A percentile compares a stretch with the other conserved stretches of the same genome.
These are phyloP conservation scores for Phytophthora aleatoria DNA, from an alignment of 352 stramenopile species.

Conservation along the genomic window DNA sequence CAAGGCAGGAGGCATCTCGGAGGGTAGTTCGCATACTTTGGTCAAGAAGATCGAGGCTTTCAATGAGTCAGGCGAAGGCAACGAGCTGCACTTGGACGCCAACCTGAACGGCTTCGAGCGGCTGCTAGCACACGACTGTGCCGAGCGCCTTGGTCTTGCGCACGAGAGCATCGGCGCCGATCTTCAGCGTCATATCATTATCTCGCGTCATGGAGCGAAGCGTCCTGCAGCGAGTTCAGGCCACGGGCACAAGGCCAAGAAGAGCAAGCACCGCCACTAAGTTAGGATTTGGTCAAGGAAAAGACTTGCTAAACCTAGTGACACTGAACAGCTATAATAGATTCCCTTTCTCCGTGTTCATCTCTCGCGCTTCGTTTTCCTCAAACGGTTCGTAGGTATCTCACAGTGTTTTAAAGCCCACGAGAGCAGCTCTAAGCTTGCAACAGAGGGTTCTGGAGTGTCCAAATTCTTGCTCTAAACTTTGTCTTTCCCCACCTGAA, in stretches of 20 bases:
- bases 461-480: slow-evolving; percentile 38
- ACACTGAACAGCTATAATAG: slow-evolving; percentile 41
- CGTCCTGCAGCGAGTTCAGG: slow-evolving; percentile 18
- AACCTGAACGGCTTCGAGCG: slow-evolving; percentile 86
- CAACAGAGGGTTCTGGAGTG: slow-evolving; percentile 28
- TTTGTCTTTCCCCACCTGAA: slow-evolving; percentile 1
- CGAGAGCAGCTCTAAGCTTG: slow-evolving; percentile 18
- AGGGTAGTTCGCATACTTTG: slow-evolving; percentile 73
- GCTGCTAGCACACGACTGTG: slow-evolving; percentile 81
- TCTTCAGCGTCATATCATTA: slow-evolving; percentile 83
- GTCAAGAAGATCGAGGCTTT: slow-evolving; percentile 87
- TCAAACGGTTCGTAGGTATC: slow-evolving; percentile 20
- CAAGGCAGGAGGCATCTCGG: slow-evolving; percentile 54
- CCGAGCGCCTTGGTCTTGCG: slow-evolving; percentile 70
- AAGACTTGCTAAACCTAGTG: not conserved
- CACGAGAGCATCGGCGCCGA: slow-evolving; percentile 75
- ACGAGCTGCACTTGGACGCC: slow-evolving; percentile 69
- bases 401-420: slow-evolving; percentile 18
- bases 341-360: slow-evolving; percentile 38
- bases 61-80: slow-evolving; percentile 43
- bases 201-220: slow-evolving; percentile 37
- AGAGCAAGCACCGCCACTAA: slow-evolving; percentile 34
- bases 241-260: slow-evolving; percentile 31
- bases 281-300: not conserved
- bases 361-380: slow-evolving; percentile 23